Conservation (phyloP, 2,329 filamentous ascomycete genomes). For the Calycina herbarum region DNA sequence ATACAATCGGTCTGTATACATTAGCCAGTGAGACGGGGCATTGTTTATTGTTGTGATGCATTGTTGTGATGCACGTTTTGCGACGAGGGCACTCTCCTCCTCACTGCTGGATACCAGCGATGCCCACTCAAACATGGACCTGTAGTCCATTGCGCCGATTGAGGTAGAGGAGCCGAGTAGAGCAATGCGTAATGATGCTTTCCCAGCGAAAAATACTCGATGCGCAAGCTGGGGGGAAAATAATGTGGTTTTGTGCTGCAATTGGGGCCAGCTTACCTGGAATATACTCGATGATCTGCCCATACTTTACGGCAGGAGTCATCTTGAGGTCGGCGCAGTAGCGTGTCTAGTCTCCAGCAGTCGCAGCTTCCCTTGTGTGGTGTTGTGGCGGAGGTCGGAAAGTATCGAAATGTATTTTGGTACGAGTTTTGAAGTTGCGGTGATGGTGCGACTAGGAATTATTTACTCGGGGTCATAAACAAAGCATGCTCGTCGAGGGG, state of each 20-base stretch:
- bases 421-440: conserved; percentile 2
- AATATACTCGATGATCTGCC: conserved; percentile 94
- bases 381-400: conserved; percentile 13
- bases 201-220: conserved; percentile 5
- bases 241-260: conserved; percentile 16
- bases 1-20: conserved; percentile 79
- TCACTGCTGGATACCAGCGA: conserved; percentile 25
- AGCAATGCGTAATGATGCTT: conserved; percentile 30
- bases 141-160: conserved; percentile 18
- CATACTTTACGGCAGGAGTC: conserved; percentile 57
- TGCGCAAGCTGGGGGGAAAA: conserved; percentile 8
- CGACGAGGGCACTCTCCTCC: conserved; percentile 15
- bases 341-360: conserved; percentile 11
- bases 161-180: conserved; percentile 12
- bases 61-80: conserved; percentile 13
- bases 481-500: conserved; percentile 25
- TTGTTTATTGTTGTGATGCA: conserved; percentile 11
- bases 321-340: conserved; percentile 36
- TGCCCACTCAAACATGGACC: conserved; percentile 30
- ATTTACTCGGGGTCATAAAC: conserved; percentile 25
- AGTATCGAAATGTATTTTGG: conserved; percentile 14
- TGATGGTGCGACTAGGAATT: conserved; percentile 23
- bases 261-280: conserved; percentile 63
- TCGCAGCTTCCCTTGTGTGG: conserved; percentile 24
- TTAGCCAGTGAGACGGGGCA: conserved; percentile 39